Evolutionary conservation across 768 basidiomycete species (phyloP), one percentile per base, ranked within the genome.

Genomic region (Daedalea quercina): DNA sequence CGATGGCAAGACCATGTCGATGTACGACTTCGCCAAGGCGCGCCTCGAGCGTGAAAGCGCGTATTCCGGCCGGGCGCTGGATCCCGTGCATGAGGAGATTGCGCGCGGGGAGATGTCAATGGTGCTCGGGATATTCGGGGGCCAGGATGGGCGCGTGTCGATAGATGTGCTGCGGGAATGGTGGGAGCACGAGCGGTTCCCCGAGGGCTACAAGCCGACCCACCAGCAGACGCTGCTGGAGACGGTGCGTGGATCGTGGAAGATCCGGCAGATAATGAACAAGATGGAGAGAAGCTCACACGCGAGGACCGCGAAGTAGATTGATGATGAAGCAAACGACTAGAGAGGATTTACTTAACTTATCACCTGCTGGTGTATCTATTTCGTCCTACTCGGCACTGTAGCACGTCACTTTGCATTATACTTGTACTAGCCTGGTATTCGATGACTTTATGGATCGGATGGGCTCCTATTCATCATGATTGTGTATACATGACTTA

Each of bases 81-180:
- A 76, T 47, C 48, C 59, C 3, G 37, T 80, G 3, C 80, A 81
- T 54, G 73, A 75, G 1, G 81, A 83, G 66, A 76, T 85, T 50
- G 84, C 84, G 1, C 74, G 82, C 2, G 84, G 82, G 17, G 84
- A 87, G 66, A 81, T 85, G 73, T 80, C 77, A 0, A 77, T 85
- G 47, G 77, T 84, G 8, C 68, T 84, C 13, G 81, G 80, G 0
- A 70, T 85, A 6, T 80, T 78, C 72, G 52, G 52, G 17, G 15
- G 44, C 9, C 11, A 22, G 11, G 45, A 53, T n/a, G 44, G 44
- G 31, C 6, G 43, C n/a, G 45, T 53, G 2, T 44, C 52, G 1
- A 20, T 53, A 3, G 15, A 22, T 4, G 46, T 44, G 52, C 3
- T 53, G 6, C 2, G 40, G 34, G 44, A 53, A 17, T 53, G 52